Evolutionary conservation across 2,329 filamentous ascomycete genomes (phyloP).

Genomic region (Neoscytalidium dimidiatum): DNA sequence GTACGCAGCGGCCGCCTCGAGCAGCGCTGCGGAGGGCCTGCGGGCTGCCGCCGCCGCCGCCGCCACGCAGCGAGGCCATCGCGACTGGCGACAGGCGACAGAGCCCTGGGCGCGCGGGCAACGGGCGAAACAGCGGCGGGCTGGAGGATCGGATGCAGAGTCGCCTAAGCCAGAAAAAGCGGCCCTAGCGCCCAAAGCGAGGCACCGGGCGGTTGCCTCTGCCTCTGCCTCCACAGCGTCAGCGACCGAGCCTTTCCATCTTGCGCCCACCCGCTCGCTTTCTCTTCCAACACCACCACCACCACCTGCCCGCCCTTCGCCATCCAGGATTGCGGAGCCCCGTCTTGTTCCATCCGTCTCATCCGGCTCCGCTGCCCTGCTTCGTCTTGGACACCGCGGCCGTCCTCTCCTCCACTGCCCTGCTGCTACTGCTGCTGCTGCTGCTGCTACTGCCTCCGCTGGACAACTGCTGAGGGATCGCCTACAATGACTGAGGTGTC

Average conservation of each 20-base stretch:
- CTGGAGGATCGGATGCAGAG: constrained; percentile 4
- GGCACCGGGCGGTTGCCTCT: too few species aligned
- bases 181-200: constrained; percentile 5
- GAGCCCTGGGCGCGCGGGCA: not conserved
- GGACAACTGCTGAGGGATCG: constrained; percentile 18
- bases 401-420: not conserved
- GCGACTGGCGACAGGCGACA: not conserved
- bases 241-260: constrained; percentile 12
- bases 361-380: constrained; percentile 7
- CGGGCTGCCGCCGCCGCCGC: not conserved
- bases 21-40: not conserved
- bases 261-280: not conserved
- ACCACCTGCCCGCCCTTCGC: constrained; percentile 11
- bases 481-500: constrained; percentile 81
- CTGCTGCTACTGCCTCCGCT: constrained; percentile 12
- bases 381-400: constrained; percentile 17
- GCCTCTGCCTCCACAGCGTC: not conserved
- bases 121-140: not conserved
- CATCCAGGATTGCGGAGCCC: constrained; percentile 18
- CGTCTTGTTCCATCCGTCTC: constrained; percentile 13
- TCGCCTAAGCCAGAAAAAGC: not conserved
- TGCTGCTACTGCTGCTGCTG: constrained; percentile 7
- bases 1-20: not conserved
- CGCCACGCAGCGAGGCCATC: not conserved
- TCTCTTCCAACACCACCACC: not conserved